phyloP scores from a whole-genome alignment of 176 grass and related monocot species.

The Alloteropsis semialata region DNA sequence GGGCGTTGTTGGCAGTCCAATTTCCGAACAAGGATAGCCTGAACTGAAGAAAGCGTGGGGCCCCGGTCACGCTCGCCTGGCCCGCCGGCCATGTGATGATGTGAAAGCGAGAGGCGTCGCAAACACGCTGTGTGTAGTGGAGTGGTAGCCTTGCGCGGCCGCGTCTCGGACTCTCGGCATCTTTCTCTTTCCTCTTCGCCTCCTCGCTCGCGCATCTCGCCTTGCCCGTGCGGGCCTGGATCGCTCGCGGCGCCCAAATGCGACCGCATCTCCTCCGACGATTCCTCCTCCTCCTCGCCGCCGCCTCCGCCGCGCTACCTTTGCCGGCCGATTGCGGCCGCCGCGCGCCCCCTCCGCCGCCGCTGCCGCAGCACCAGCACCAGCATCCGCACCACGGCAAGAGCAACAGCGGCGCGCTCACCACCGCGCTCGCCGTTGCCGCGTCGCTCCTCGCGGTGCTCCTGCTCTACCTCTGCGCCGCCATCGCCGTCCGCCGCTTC shows the following conservation, averaged over 20 bases:
- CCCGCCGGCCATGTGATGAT: conserved; percentile 17
- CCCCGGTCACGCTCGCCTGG: not conserved
- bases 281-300: not conserved
- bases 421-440: conserved; percentile 31
- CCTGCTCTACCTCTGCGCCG: conserved; percentile 57
- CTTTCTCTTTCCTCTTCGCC: not conserved
- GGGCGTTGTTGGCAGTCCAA: not conserved
- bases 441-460: conserved; percentile 48
- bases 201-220: not conserved
- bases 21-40: not conserved
- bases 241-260: conserved; percentile 44
- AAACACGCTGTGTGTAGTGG: not conserved
- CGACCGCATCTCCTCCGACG: conserved; percentile 4
- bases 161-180: not conserved
- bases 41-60: not conserved
- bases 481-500: conserved; percentile 46
- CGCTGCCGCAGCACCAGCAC: conserved; percentile 18
- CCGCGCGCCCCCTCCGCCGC: conserved; percentile 16
- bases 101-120: conserved; percentile 32
- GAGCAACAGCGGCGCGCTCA: conserved; percentile 25
- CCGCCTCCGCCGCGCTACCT: conserved; percentile 1
- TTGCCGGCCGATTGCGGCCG: conserved; percentile 21
- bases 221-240: not conserved
- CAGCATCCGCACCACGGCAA: not conserved
- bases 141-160: not conserved